Conservation (phyloP, 108 stramenopile genomes). For the Pseudonitzschia delicatissima region DNA sequence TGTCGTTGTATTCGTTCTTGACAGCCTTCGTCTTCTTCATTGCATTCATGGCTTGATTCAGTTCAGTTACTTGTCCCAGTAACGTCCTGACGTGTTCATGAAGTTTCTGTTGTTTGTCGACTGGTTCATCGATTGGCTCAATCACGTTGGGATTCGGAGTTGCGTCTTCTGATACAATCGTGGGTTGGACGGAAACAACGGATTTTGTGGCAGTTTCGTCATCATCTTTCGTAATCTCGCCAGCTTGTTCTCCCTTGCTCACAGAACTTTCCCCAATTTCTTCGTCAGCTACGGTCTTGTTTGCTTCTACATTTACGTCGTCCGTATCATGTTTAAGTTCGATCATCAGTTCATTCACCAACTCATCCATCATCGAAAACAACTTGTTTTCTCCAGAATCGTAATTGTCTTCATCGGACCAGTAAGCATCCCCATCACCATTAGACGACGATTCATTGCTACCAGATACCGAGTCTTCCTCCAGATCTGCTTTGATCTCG, state of each 20-base stretch:
- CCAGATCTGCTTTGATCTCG: neutral
- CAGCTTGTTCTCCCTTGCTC: neutral
- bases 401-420: conserved; percentile 1
- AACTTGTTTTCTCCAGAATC: conserved; percentile 11
- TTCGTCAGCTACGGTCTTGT: neutral
- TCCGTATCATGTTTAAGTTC: neutral
- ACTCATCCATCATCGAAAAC: conserved; percentile 9
- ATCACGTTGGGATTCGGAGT: neutral
- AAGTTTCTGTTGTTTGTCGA: neutral
- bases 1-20: neutral
- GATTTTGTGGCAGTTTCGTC: neutral
- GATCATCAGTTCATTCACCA: conserved; percentile 2
- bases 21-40: neutral
- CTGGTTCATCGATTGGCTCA: neutral
- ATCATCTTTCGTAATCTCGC: neutral
- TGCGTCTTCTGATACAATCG: neutral
- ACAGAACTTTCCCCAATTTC: neutral
- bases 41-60: neutral
- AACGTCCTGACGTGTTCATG: neutral
- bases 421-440: neutral
- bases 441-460: neutral
- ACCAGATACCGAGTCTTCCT: neutral
- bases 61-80: neutral
- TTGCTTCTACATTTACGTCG: neutral
- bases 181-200: no score